Evolutionary conservation across 495 filamentous ascomycete species (phyloP).

Genomic region (Schizothecium vesticola): DNA sequence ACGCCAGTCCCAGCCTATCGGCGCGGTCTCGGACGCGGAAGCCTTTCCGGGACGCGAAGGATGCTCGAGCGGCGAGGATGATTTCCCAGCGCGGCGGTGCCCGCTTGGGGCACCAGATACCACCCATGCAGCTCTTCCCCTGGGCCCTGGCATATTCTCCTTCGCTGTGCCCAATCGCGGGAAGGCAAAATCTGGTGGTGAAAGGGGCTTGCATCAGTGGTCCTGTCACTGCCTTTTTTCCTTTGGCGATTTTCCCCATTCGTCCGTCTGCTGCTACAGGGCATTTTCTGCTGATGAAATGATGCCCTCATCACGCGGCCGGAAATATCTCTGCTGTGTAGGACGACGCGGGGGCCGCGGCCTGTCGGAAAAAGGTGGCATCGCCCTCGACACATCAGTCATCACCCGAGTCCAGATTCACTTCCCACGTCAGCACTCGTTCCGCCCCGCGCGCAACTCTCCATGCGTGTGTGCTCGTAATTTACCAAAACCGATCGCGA

Average conservation of each 20-base stretch:
- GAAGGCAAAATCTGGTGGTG: background rate
- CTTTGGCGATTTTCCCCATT: background rate
- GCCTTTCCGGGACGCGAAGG: slow-evolving; percentile 3
- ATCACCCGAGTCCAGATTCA: slow-evolving; percentile 2
- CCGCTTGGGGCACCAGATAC: background rate
- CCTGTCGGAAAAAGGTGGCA: background rate
- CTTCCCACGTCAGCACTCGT: slow-evolving; percentile 8
- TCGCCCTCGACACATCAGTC: background rate
- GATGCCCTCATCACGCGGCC: background rate
- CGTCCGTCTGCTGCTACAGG: background rate
- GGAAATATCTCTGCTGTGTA: background rate
- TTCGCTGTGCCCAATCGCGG: background rate
- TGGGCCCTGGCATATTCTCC: background rate
- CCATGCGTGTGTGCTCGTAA: background rate
- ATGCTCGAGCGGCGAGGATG: background rate
- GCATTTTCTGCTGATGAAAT: background rate
- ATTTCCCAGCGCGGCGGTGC: background rate
- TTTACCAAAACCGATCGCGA: slow-evolving; percentile 4
- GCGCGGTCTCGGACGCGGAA: slow-evolving; percentile 15
- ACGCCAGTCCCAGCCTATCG: slow-evolving; percentile 11
- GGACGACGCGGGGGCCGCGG: background rate
- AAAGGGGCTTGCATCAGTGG: slow-evolving; percentile 11
- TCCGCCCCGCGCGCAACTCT: background rate
- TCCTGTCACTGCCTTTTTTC: background rate
- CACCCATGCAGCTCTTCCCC: background rate